Base-by-base conservation (phyloP, 768 basidiomycete genomes). In the Rhodotorula diobovata region DNA sequence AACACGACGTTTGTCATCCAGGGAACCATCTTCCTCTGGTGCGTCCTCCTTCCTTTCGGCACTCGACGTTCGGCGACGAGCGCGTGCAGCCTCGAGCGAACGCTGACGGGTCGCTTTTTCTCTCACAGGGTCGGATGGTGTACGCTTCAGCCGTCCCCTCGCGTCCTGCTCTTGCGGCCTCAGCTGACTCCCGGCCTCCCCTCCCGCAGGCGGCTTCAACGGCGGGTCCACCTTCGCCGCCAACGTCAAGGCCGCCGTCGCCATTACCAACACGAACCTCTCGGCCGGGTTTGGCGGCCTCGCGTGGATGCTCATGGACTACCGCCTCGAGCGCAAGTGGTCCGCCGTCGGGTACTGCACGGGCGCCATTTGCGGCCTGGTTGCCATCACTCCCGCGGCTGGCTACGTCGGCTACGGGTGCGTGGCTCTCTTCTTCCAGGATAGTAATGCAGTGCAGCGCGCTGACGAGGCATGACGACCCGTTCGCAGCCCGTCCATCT, bases 271-370 rank as follows among this genome's bases (percentile, higher is more conserved):
- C 75, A 98, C 95, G 68, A 98, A 97, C 81, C 81, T 97, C 66
- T 90, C 93, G 4, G 95, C 92, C 2, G 86, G 86, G 61, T 88
- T 91, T n/a, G 93, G 88, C 51, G 92, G 91, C 9, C 72, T 94
- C 68, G 90, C 89, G 8, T 95, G 92, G 91, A 93, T 94, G 91
- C 81, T 93, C 63, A 77, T 82, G 85, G 94, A 98, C 83, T 97
- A 87, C 81, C 88, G 94, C 68, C 85, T 96, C 58, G 94, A 96
- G 81, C 85, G 85, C 80, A 95, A 96, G 79, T 96, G 93, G 93
- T 88, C 87, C 61, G 89, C 87, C 2, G 91, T 97, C 70, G 93
- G 93, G 14, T 95, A 95, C 82, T 98, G 95, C 81, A 93, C 93
- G 6, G 95, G 95, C 30, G 91, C 92, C 45, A 91, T 97, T 68